Percentiles rank a stretch among this genome's conserved stretches.
These are phyloP conservation scores for Aureobasidium sp. DNA, from an alignment of 2,329 filamentous ascomycete species.

Conservation along the genomic window DNA sequence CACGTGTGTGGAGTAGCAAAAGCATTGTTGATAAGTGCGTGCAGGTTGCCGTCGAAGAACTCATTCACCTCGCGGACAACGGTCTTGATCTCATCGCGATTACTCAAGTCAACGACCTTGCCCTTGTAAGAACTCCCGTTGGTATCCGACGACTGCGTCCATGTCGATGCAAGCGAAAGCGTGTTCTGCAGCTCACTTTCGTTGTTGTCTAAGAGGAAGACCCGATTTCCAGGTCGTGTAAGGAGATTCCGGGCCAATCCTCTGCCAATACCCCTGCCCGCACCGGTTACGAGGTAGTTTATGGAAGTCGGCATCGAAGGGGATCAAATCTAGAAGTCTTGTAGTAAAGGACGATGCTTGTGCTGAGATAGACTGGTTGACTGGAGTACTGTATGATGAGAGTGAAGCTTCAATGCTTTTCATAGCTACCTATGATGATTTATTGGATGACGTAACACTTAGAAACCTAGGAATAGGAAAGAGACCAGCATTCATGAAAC, in stretches of 20 bases:
- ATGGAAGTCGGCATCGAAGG: slow-evolving; percentile 24
- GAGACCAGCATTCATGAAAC: too few relatives aligned
- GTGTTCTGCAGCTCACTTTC: slow-evolving; percentile 31
- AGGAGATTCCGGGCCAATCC: slow-evolving; percentile 30
- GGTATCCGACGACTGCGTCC: not conserved
- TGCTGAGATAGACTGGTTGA: not conserved
- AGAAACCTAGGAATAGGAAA: not conserved
- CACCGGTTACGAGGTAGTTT: slow-evolving; percentile 31
- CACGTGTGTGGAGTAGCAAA: slow-evolving; percentile 13
- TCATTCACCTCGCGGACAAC: slow-evolving; percentile 23
- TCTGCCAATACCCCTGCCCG: slow-evolving; percentile 31
- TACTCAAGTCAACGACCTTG: slow-evolving; percentile 20
- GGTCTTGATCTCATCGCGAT: slow-evolving; percentile 24
- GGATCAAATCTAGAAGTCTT: not conserved
- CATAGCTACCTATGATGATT: too few relatives aligned
- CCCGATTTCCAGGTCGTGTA: slow-evolving; percentile 25
- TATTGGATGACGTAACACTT: too few relatives aligned
- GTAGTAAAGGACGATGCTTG: not conserved
- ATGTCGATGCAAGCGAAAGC: slow-evolving; percentile 18
- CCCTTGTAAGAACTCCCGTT: not conserved
- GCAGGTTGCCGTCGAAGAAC: slow-evolving; percentile 30
- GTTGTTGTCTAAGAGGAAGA: slow-evolving; percentile 34
- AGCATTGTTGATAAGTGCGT: slow-evolving; percentile 37
- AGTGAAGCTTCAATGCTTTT: not conserved
- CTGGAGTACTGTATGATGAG: not conserved